Conservation (phyloP, 768 basidiomycete species). For the Dioszegia aurantiaca region DNA sequence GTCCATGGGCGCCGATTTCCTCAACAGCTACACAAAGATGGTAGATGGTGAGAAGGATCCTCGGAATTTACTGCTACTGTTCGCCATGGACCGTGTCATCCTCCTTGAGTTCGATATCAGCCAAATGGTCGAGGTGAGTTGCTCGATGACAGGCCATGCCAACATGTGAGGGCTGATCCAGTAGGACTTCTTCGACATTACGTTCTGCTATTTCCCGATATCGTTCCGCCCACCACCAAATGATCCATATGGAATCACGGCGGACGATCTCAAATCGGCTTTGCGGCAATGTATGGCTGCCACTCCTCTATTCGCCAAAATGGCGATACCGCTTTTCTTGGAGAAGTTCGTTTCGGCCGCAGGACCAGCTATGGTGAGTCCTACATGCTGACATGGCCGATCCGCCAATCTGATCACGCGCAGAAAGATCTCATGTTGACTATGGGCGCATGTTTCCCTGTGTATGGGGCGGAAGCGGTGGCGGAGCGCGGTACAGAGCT, state of each 20-base stretch:
- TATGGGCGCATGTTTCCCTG: slow-evolving; percentile 71
- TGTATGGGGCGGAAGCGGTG: slow-evolving; percentile 69
- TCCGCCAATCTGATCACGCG: slow-evolving; percentile 1
- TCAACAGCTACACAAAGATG: slow-evolving; percentile 71
- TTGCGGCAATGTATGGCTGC: slow-evolving; percentile 68
- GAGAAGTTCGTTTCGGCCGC: slow-evolving; percentile 86
- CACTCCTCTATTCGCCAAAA: slow-evolving; percentile 73
- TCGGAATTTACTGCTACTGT: slow-evolving; percentile 83
- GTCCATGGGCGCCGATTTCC: slow-evolving; percentile 67
- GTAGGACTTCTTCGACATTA: slow-evolving; percentile 87
- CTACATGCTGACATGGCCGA: neutral
- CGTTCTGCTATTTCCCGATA: slow-evolving; percentile 98
- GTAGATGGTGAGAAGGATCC: slow-evolving; percentile 97
- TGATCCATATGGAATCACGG: slow-evolving; percentile 86
- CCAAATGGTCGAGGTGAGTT: slow-evolving; percentile 72
- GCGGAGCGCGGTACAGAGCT: slow-evolving; percentile 67
- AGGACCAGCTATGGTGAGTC: slow-evolving; percentile 71
- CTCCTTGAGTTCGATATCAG: slow-evolving; percentile 81
- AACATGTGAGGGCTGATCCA: slow-evolving; percentile 3
- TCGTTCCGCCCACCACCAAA: slow-evolving; percentile 90
- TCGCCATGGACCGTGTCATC: slow-evolving; percentile 80
- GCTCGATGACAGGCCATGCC: slow-evolving; percentile 33
- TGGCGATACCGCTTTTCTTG: slow-evolving; percentile 81
- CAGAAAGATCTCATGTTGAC: slow-evolving; percentile 83
- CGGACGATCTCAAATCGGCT: slow-evolving; percentile 74